Conservation (phyloP, 192 early-diverging fungal species). For the Anaeromyces robustus region DNA sequence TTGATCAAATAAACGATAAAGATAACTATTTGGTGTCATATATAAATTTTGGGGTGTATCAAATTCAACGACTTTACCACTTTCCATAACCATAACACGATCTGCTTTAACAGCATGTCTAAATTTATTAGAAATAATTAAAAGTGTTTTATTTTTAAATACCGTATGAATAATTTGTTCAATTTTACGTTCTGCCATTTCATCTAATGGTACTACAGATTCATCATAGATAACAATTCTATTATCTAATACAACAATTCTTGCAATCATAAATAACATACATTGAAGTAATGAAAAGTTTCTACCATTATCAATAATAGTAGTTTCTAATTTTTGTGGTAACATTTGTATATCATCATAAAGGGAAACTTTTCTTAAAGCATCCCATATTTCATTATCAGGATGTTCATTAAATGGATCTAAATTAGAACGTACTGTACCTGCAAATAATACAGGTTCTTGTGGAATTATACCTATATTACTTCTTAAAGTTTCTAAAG, state of each 20-base stretch:
- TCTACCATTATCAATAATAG: constrained; percentile 18
- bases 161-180: not conserved
- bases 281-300: constrained; percentile 41
- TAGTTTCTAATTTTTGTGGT: not conserved
- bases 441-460: constrained; percentile 55
- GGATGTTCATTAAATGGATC: constrained; percentile 51
- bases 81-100: not conserved
- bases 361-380: constrained; percentile 40
- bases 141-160: not conserved
- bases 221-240: constrained; percentile 27
- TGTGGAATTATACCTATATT: constrained; percentile 81
- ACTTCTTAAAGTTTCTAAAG: constrained; percentile 27
- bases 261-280: constrained; percentile 40
- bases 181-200: not conserved
- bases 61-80: not conserved
- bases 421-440: constrained; percentile 70
- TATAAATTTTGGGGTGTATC: not conserved
- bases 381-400: constrained; percentile 51
- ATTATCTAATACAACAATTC: constrained; percentile 30
- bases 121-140: not conserved
- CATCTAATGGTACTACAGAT: not conserved
- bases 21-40: not conserved
- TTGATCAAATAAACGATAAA: not conserved
- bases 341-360: not conserved
- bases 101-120: not conserved